Evolutionary conservation across 2,329 filamentous ascomycete species (phyloP).

Genomic region (Beauveria caledonica): DNA sequence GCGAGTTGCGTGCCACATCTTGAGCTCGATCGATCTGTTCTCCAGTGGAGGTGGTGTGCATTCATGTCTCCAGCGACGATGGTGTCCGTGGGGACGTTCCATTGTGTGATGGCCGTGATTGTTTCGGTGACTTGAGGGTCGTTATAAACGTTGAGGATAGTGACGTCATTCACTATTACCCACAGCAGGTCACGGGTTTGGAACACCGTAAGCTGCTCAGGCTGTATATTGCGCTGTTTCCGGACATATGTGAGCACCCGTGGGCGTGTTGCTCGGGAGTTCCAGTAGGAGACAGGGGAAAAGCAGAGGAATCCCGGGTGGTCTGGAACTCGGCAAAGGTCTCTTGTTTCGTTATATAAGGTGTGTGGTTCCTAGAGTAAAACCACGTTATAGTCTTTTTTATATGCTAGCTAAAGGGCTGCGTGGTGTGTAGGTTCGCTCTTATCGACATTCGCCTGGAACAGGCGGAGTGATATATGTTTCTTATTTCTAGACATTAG

Average conservation of each 20-base stretch:
- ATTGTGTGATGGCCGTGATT: too few relatives aligned
- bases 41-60: too few relatives aligned
- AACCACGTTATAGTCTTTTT: conserved; percentile 1
- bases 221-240: neutral
- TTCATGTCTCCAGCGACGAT: too few relatives aligned
- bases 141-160: too few relatives aligned
- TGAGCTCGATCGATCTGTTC: too few relatives aligned
- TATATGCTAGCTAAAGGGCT: neutral
- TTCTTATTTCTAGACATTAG: neutral
- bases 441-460: neutral
- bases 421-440: neutral
- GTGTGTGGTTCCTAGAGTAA: neutral
- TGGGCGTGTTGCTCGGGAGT: neutral
- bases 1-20: too few relatives aligned
- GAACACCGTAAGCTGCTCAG: too few relatives aligned
- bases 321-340: neutral
- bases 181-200: too few relatives aligned
- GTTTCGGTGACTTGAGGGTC: too few relatives aligned
- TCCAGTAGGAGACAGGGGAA: neutral
- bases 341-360: neutral
- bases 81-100: too few relatives aligned
- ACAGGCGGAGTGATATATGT: neutral
- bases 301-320: neutral
- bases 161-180: too few relatives aligned
- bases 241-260: neutral